A percentile compares a stretch with the other conserved stretches of the same genome.
These are phyloP conservation scores for Ustulina deusta DNA, from an alignment of 2,329 filamentous ascomycete genomes.

Conservation along the genomic window DNA sequence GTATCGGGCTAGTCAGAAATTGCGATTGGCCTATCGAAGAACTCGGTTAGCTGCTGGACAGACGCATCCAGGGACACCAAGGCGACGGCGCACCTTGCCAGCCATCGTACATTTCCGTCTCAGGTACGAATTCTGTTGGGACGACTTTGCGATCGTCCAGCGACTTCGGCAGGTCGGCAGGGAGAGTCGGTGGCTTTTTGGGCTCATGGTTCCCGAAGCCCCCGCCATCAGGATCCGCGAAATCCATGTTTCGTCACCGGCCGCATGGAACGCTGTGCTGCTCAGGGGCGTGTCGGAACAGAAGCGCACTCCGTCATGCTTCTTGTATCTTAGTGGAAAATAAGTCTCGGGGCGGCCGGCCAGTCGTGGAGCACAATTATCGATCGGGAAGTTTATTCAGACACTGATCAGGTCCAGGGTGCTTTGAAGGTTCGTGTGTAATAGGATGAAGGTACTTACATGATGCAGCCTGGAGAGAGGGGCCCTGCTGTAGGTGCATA, in stretches of 20 bases:
- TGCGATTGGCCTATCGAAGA: slow-evolving; percentile 83
- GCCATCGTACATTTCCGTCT: slow-evolving; percentile 98
- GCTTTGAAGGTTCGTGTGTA: slow-evolving; percentile 12
- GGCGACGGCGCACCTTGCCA: slow-evolving; percentile 81
- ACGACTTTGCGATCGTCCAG: slow-evolving; percentile 86
- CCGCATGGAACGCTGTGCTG: slow-evolving; percentile 44
- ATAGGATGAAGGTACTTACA: not conserved
- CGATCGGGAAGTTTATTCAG: slow-evolving; percentile 6
- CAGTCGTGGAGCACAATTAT: not conserved
- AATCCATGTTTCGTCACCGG: slow-evolving; percentile 67
- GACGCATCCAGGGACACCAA: slow-evolving; percentile 34
- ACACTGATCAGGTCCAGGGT: not conserved
- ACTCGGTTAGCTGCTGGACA: slow-evolving; percentile 38
- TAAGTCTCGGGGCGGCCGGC: not conserved
- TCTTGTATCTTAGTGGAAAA: slow-evolving; percentile 27
- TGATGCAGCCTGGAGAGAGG: slow-evolving; percentile 14
- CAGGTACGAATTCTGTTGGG: slow-evolving; percentile 73
- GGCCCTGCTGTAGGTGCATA: not conserved
- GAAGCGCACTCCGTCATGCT: slow-evolving; percentile 43
- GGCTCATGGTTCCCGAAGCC: slow-evolving; percentile 57
- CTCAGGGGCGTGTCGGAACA: slow-evolving; percentile 42
- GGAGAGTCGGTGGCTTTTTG: slow-evolving; percentile 68
- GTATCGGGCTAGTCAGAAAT: slow-evolving; percentile 87
- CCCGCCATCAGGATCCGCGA: slow-evolving; percentile 63
- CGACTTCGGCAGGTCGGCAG: slow-evolving; percentile 88